A percentile compares a stretch with the other conserved stretches of the same genome.
Conservation (phyloP, 768 basidiomycete genomes). For the Lactarius sanguifluus region DNA sequence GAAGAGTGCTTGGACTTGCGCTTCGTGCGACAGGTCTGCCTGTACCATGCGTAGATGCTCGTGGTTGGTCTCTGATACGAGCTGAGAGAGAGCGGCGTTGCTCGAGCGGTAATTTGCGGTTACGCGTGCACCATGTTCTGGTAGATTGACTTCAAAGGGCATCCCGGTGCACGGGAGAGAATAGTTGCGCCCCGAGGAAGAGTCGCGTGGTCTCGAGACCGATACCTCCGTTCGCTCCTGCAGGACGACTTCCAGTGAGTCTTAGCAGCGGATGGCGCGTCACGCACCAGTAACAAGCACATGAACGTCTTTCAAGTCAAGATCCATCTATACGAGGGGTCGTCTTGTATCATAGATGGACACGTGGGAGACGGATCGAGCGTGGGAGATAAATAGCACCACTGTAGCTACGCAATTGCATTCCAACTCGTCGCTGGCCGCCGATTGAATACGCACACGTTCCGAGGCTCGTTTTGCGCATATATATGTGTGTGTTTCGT, state of each 20-base stretch:
- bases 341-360: neutral
- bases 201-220: conserved; percentile 59
- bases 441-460: no score
- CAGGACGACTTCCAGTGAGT: neutral
- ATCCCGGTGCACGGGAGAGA: neutral
- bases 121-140: conserved; percentile 70
- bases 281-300: conserved; percentile 64
- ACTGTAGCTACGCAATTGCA: no score
- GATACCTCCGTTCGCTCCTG: conserved; percentile 76
- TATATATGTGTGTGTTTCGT: no score
- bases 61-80: conserved; percentile 31
- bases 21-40: conserved; percentile 61
- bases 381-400: no score
- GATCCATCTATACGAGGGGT: conserved; percentile 44
- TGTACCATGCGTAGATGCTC: conserved; percentile 40
- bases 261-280: neutral
- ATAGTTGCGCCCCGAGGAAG: conserved; percentile 47
- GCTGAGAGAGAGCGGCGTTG: conserved; percentile 41
- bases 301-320: conserved; percentile 59
- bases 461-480: no score
- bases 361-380: no score
- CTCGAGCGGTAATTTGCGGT: conserved; percentile 71
- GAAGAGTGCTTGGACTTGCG: conserved; percentile 53
- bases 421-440: no score
- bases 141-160: no score